Base-by-base conservation (phyloP, 805 yeast species). In the Metschnikowia bowlesiae region DNA sequence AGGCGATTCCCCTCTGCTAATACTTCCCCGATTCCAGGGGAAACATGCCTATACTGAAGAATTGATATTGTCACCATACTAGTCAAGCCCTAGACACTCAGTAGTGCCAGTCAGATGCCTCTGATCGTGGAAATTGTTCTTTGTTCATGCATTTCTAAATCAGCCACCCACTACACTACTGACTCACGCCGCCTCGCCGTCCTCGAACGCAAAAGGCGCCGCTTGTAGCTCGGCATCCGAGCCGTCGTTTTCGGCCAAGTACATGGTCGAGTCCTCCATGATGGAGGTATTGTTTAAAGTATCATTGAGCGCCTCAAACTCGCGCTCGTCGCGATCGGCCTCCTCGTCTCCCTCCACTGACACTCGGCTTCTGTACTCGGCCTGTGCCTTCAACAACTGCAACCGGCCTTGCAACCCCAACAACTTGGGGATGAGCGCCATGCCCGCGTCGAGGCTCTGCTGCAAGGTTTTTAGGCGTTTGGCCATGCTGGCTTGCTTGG, bases 401-500 rank as follows among this genome's bases (percentile, higher is more conserved):
- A 92, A 72, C 55, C 94, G 81, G 43, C 99, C 99, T 65, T 91
- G 95, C 31, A 92, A 76, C 1, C 94, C 83, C 28, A 91, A 69
- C 46, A 92, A 73, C 37, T 81, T 77, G 8, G 91, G 86, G 54
- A 92, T 68, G 26, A 76, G 75, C 53, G 77, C 77, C 65, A 79
- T 74, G 32, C 80, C 84, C 49, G 79, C 71, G 16, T 74, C 68
- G 30, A 91, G 69, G 0, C 85, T 75, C 2, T 78, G 62, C 63
- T 82, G 85, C 49, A 92, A 66, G 3, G 76, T 68, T 40, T 81
- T 81, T 47, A 86, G 70, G 22, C 82, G 72, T 36, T 75, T 79
- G 48, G 81, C 72, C 49, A 84, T 74, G 49, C 81, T 77, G 6
- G 75, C 67, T 36, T 80, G 72, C 33, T 76, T 72, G 11, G 80